Conservation (phyloP, 1,284 basidiomycete species). For the Athelia sp. region DNA sequence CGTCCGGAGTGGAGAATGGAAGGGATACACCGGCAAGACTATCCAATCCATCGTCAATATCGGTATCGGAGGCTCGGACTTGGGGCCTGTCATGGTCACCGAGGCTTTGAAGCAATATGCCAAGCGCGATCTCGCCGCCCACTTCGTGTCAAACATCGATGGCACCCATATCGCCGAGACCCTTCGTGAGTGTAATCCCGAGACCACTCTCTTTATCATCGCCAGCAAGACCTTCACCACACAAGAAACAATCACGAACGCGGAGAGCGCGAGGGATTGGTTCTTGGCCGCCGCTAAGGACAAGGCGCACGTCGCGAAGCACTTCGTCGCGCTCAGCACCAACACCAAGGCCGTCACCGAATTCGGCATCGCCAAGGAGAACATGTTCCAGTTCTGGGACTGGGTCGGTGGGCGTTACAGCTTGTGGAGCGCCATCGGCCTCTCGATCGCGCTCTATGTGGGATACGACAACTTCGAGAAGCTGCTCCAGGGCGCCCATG, state of each 20-base stretch:
- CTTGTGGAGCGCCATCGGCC: constrained; percentile 96
- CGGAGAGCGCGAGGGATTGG: constrained; percentile 91
- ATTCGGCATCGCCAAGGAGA: constrained; percentile 90
- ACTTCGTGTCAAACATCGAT: constrained; percentile 98
- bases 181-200: constrained; percentile 78
- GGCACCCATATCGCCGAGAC: constrained; percentile 96
- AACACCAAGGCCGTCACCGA: constrained; percentile 92
- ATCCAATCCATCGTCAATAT: constrained; percentile 98
- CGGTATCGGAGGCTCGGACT: constrained; percentile 96
- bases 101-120: constrained; percentile 95
- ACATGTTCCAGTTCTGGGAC: constrained; percentile 99
- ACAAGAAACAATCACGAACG: constrained; percentile 99
- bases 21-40: constrained; percentile 94
- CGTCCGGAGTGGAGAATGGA: constrained; percentile 86
- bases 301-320: constrained; percentile 93
- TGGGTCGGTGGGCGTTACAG: constrained; percentile 99
- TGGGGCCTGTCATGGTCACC: constrained; percentile 98
- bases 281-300: constrained; percentile 85
- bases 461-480: constrained; percentile 94
- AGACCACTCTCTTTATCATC: constrained; percentile 96
- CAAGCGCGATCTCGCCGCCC: constrained; percentile 81
- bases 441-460: constrained; percentile 90
- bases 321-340: constrained; percentile 97
- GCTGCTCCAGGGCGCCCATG: constrained; percentile 89
- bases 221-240: constrained; percentile 99